Percentiles rank a stretch among this genome's conserved stretches.
phyloP scores from a whole-genome alignment of 2,329 filamentous ascomycete genomes.

The Rhexocercosporidium sp. region DNA sequence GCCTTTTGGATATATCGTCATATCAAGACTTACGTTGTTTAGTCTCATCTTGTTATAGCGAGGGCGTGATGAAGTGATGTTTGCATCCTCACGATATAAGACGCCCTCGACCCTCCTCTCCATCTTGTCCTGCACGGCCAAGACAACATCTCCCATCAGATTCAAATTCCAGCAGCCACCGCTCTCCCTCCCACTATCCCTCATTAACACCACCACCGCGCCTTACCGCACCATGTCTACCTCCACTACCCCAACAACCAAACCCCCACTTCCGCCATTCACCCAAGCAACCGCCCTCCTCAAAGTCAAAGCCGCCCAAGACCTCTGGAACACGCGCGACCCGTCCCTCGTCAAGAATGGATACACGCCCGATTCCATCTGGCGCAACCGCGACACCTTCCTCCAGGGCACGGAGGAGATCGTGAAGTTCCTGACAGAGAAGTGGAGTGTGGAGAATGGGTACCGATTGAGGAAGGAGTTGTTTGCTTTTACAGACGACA shows the following conservation, averaged over 20 bases:
- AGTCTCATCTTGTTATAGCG: neutral
- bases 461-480: conserved; percentile 84
- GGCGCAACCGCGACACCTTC: conserved; percentile 79
- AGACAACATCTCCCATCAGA: neutral
- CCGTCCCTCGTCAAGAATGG: conserved; percentile 69
- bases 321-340: conserved; percentile 73
- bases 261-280: conserved; percentile 71
- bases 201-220: neutral
- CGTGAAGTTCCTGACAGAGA: conserved; percentile 68
- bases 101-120: neutral
- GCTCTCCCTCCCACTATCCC: neutral
- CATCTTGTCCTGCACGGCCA: neutral
- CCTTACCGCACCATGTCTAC: conserved; percentile 21
- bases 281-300: conserved; percentile 71
- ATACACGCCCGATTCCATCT: conserved; percentile 78
- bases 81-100: neutral
- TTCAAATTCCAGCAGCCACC: neutral
- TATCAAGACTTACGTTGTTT: too few species aligned
- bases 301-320: conserved; percentile 86
- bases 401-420: conserved; percentile 72
- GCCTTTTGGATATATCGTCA: too few species aligned
- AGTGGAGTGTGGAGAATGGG: conserved; percentile 74
- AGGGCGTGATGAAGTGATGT: neutral
- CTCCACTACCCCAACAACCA: conserved; percentile 15
- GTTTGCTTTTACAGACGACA: conserved; percentile 76